phyloP scores from a whole-genome alignment of 331 rosid species.

The Malus hybrid region DNA sequence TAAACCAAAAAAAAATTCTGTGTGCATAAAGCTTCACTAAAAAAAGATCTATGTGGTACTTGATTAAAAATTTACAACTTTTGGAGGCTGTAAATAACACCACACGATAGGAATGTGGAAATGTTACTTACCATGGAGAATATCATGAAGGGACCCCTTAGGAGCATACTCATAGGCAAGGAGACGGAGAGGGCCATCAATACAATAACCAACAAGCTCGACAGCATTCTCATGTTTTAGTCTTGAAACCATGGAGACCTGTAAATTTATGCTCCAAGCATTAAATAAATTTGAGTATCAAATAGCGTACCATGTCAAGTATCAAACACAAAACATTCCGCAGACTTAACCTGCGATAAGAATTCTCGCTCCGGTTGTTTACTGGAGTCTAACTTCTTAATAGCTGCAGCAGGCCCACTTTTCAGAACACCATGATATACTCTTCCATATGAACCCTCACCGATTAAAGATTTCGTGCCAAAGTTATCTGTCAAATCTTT shows the following conservation, averaged over 20 bases:
- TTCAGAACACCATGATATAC: conserved; percentile 46
- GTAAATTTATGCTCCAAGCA: background rate
- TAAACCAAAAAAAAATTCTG: background rate
- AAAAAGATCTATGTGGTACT: background rate
- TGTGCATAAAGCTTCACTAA: background rate
- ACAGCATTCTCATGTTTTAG: conserved; percentile 57
- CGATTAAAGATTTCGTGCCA: conserved; percentile 59
- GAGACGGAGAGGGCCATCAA: conserved; percentile 66
- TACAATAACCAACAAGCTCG: conserved; percentile 61
- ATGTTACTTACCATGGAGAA: conserved; percentile 58
- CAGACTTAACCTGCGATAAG: conserved; percentile 55
- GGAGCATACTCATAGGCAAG: conserved; percentile 76
- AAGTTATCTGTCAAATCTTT: conserved; percentile 69
- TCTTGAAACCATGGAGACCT: conserved; percentile 86
- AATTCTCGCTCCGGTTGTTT: conserved; percentile 69
- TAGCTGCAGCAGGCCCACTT: conserved; percentile 51
- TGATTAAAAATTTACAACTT: too few relatives aligned
- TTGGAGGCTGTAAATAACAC: background rate
- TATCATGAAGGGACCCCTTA: conserved; percentile 74
- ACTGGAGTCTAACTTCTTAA: conserved; percentile 68
- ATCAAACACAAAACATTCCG: background rate
- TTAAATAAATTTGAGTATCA: background rate
- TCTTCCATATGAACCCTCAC: conserved; percentile 92
- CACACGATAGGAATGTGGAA: background rate
- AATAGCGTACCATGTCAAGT: background rate